A percentile compares a stretch with the other conserved stretches of the same genome.
Evolutionary conservation across 2,329 filamentous ascomycete species (phyloP).

Genomic region (Acrocalymma vagum): DNA sequence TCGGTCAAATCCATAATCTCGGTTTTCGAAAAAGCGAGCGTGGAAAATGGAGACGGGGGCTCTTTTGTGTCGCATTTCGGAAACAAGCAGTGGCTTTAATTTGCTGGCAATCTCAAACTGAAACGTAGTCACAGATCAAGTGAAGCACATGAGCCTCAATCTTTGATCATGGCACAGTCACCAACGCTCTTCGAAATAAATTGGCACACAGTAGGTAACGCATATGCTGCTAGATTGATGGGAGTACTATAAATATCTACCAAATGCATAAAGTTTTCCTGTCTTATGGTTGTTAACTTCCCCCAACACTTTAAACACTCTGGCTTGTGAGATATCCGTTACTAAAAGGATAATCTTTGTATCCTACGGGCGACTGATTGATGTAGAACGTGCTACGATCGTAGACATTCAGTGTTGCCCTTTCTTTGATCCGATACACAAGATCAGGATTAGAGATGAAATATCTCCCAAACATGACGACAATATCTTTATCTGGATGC

Average conservation of each 20-base stretch:
- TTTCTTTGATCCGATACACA: conserved; percentile 54
- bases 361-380: conserved; percentile 44
- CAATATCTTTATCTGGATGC: conserved; percentile 54
- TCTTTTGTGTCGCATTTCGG: conserved; percentile 25
- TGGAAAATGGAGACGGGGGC: conserved; percentile 22
- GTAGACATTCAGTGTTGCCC: conserved; percentile 54
- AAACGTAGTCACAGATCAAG: too few species aligned
- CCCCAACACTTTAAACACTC: too few species aligned
- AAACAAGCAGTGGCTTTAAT: conserved; percentile 21
- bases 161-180: too few species aligned
- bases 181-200: too few species aligned
- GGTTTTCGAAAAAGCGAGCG: conserved; percentile 15
- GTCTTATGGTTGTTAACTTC: too few species aligned
- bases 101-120: too few species aligned
- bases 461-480: conserved; percentile 57
- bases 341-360: conserved; percentile 54
- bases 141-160: too few species aligned
- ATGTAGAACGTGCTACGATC: conserved; percentile 57
- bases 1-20: conserved; percentile 13
- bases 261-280: too few species aligned
- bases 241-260: too few species aligned
- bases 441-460: conserved; percentile 62
- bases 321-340: too few species aligned
- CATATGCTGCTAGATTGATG: too few species aligned
- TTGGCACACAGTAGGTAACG: too few species aligned